Evolutionary conservation across 2,329 filamentous ascomycete species (phyloP).

Genomic region (Fusarium xyrophilum): DNA sequence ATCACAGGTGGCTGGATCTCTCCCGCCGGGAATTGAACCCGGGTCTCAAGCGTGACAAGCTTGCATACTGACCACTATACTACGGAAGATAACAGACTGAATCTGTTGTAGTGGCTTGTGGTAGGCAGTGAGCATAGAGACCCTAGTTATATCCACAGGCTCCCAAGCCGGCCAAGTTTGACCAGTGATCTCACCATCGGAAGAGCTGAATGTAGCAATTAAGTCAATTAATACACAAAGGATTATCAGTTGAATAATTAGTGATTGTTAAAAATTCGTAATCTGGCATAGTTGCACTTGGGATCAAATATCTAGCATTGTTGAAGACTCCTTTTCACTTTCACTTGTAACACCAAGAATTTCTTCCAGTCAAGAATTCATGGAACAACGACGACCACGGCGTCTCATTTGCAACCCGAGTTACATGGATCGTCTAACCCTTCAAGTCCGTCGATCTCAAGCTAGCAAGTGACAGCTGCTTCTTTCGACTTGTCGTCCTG

Average conservation of each 20-base stretch:
- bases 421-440: fast-evolving
- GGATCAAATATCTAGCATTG: no score
- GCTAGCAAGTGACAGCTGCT: background rate
- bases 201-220: no score
- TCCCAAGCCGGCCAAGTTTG: fast-evolving
- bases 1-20: constrained; percentile 20
- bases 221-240: no score
- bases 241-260: no score
- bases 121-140: fast-evolving
- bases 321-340: background rate
- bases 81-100: constrained; percentile 13
- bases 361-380: no score
- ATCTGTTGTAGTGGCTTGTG: constrained; percentile 6
- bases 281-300: background rate
- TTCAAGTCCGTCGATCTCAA: background rate
- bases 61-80: no score
- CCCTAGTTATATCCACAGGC: background rate
- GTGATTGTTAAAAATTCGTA: no score
- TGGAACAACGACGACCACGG: background rate
- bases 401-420: background rate
- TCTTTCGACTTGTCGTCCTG: background rate
- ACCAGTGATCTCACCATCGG: no score
- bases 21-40: no score
- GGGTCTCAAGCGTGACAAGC: no score
- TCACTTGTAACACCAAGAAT: background rate